These are phyloP conservation scores for Diplogelasinospora grovesii DNA, from an alignment of 495 filamentous ascomycete genomes.

Conservation along the genomic window DNA sequence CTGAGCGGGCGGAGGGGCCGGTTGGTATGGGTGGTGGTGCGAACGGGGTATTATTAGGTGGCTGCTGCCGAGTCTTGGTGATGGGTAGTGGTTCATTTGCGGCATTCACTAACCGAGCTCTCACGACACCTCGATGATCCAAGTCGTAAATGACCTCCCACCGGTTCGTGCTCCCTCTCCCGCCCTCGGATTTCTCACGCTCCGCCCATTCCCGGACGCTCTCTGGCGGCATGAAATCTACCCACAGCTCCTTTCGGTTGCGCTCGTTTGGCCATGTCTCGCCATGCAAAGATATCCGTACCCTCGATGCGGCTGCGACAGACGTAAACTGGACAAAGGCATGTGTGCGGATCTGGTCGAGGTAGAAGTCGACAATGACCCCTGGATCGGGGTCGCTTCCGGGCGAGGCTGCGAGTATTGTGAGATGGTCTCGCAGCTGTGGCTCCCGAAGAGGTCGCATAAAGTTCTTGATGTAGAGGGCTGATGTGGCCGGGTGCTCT, in stretches of 20 bases:
- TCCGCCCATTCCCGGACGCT: slow-evolving; percentile 68
- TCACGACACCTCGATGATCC: slow-evolving; percentile 47
- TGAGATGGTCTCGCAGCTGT: slow-evolving; percentile 59
- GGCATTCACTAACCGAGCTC: slow-evolving; percentile 42
- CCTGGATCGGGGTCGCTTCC: slow-evolving; percentile 41
- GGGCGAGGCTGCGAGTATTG: slow-evolving; percentile 56
- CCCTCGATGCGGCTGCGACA: slow-evolving; percentile 66
- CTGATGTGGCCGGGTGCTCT: slow-evolving; percentile 73
- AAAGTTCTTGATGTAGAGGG: slow-evolving; percentile 86
- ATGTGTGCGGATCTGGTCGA: slow-evolving; percentile 83
- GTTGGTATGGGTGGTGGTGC: slow-evolving; percentile 23
- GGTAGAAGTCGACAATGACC: slow-evolving; percentile 60
- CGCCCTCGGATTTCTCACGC: slow-evolving; percentile 50
- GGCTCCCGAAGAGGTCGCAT: slow-evolving; percentile 74
- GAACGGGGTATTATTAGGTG: no score
- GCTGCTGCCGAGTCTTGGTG: slow-evolving; percentile 13
- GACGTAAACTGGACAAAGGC: slow-evolving; percentile 68
- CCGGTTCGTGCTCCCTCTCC: slow-evolving; percentile 42
- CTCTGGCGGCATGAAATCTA: slow-evolving; percentile 82
- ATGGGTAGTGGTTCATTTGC: slow-evolving; percentile 19
- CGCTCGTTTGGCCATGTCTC: slow-evolving; percentile 82
- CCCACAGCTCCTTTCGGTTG: slow-evolving; percentile 76
- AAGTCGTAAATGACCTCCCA: slow-evolving; percentile 50
- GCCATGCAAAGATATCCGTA: slow-evolving; percentile 68
- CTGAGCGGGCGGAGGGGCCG: slow-evolving; percentile 33